Base-by-base conservation (phyloP, 2,329 filamentous ascomycete species). In the Colletotrichum karsti region DNA sequence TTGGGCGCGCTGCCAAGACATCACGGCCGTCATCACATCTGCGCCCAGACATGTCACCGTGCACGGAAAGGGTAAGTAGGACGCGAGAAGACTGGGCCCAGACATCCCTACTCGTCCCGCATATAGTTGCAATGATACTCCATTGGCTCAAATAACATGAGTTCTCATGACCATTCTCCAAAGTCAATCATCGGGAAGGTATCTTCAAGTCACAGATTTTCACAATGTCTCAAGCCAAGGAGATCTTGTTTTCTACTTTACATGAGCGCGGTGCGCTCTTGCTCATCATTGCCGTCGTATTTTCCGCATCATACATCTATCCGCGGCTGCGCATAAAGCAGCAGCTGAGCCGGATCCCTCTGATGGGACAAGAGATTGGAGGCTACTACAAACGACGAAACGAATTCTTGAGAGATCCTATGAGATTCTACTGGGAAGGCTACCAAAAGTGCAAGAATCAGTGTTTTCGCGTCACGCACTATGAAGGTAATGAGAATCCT, bases 351-450 rank as follows among this genome's bases (percentile, higher is more conserved):
- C 37, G 26, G 10, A 48, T 46, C 20, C 59, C 59, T 39, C n/a
- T 63, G 20, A 63, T 63, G 50, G 59, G 59, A 63, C 7, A 20
- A 20, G 59, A 63, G 8, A 42, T 63, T 24, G 50, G 59, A 22
- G 50, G 59, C n/a, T 46, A 46, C 18, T 63, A 56, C 12, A 55
- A 63, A 18, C 39, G 59, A 4, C 50, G 59, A 22, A 63, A 63
- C 28, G 59, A 30, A 24, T 63, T 63, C 20, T 7, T 63, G 18
- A 42, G 35, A 20, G 59, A 63, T n/a, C 50, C 50, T 5, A 55
- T 63, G 50, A 55, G 39, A 12, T 63, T 55, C 4, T 63, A 63
- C 28, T 55, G 37, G 48, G 59, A 63, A 4, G 50, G 59, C 0
- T 63, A 63, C 15, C 50, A 55, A n/a, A 63, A 37, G 39, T 55